Conservation (phyloP, 2,329 filamentous ascomycete genomes). For the Arachnomyces sp. region DNA sequence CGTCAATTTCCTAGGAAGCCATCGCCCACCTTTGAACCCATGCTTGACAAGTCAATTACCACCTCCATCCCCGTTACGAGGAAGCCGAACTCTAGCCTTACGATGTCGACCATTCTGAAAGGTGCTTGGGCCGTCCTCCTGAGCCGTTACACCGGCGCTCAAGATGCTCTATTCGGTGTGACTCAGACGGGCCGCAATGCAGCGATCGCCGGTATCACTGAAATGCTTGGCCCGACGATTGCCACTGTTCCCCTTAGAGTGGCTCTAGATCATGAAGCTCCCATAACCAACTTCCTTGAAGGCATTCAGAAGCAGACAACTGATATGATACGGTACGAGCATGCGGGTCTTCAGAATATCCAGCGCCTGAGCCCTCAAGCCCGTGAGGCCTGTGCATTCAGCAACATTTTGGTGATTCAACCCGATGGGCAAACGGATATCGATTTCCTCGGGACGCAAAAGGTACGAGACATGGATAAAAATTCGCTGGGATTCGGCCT, state of each 20-base stretch:
- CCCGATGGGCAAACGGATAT: slow-evolving; percentile 3
- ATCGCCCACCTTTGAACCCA: slow-evolving; percentile 28
- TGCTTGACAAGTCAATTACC: slow-evolving; percentile 21
- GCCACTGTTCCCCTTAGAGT: slow-evolving; percentile 29
- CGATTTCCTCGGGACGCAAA: too few relatives aligned
- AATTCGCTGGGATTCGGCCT: too few relatives aligned
- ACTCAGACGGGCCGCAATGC: slow-evolving; percentile 33
- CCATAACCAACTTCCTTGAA: slow-evolving; percentile 41
- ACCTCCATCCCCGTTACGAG: slow-evolving; percentile 19
- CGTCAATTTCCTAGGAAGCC: slow-evolving; percentile 45
- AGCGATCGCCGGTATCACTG: slow-evolving; percentile 27
- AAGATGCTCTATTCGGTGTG: slow-evolving; percentile 34
- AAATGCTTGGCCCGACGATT: slow-evolving; percentile 34
- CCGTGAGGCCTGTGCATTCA: slow-evolving; percentile 31
- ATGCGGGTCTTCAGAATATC: slow-evolving; percentile 41
- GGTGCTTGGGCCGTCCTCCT: slow-evolving; percentile 31
- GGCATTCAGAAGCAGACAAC: slow-evolving; percentile 46
- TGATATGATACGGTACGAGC: slow-evolving; percentile 51
- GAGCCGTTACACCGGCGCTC: slow-evolving; percentile 24
- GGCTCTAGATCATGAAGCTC: slow-evolving; percentile 13
- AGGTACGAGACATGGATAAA: too few relatives aligned
- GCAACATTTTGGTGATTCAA: slow-evolving; percentile 32
- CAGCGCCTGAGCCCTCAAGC: slow-evolving; percentile 41
- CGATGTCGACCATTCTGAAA: slow-evolving; percentile 30
- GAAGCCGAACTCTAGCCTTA: slow-evolving; percentile 18